Evolutionary conservation across 306 rosid genomes (phyloP).

Genomic region (Comarum palustre): DNA sequence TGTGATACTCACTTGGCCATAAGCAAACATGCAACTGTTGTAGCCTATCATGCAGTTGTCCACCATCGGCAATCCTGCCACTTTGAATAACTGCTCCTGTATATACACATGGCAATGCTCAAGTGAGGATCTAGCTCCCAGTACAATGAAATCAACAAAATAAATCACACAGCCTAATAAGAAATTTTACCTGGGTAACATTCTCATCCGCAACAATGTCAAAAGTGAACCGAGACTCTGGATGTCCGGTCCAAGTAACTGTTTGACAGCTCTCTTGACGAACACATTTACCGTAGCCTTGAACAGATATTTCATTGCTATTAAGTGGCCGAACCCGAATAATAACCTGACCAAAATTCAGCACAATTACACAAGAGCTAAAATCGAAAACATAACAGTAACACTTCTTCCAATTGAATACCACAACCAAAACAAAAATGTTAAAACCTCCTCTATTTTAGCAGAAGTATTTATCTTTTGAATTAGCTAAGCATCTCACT

Average conservation of each 20-base stretch:
- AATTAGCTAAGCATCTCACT: no score
- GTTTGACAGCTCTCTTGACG: conserved; percentile 80
- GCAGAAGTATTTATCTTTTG: no score
- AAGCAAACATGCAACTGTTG: conserved; percentile 99
- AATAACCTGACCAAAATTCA: conserved; percentile 55
- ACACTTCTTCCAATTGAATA: neutral
- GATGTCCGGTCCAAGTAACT: conserved; percentile 87
- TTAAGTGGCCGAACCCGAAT: conserved; percentile 93
- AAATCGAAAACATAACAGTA: neutral
- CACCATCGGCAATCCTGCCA: conserved; percentile 93
- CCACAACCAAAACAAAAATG: neutral
- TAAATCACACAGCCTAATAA: neutral
- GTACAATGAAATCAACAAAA: neutral
- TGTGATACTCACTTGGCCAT: conserved; percentile 81
- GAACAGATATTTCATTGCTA: conserved; percentile 69
- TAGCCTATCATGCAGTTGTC: conserved; percentile 95
- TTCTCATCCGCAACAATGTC: conserved; percentile 94
- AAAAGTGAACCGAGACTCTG: conserved; percentile 89
- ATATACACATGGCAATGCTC: neutral
- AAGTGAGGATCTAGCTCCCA: conserved; percentile 22
- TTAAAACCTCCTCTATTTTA: no score
- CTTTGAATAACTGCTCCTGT: conserved; percentile 91
- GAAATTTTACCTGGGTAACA: conserved; percentile 70
- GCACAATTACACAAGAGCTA: neutral
- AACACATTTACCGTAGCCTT: conserved; percentile 77